Percentiles rank a stretch among this genome's conserved stretches.
These are phyloP conservation scores for Aspergillus jensenii DNA, from an alignment of 2,329 filamentous ascomycete genomes.

Conservation along the genomic window DNA sequence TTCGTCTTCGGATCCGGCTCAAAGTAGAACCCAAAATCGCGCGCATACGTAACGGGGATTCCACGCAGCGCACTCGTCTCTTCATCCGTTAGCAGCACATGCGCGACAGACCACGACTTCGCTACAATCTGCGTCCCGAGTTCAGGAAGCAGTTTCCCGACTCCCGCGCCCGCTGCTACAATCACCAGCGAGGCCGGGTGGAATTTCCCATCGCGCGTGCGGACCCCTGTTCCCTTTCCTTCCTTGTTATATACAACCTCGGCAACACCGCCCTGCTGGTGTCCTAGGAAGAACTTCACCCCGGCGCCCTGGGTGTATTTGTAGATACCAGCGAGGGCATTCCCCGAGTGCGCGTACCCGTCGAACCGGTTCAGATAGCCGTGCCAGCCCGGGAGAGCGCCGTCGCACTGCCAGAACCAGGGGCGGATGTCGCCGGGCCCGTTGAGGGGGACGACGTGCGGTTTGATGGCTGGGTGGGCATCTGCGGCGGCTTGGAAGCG, in stretches of 20 bases:
- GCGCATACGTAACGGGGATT: conserved; percentile 61
- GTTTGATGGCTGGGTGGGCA: conserved; percentile 35
- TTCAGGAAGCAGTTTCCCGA: conserved; percentile 49
- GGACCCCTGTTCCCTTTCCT: conserved; percentile 32
- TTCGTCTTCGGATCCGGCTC: conserved; percentile 61
- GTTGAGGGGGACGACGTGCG: conserved; percentile 41
- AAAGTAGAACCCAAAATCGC: conserved; percentile 66
- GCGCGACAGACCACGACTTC: conserved; percentile 60
- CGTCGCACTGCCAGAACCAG: conserved; percentile 50
- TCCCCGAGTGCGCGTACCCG: conserved; percentile 58
- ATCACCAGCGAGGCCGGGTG: conserved; percentile 47
- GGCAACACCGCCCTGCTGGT: conserved; percentile 37
- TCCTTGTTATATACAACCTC: conserved; percentile 39
- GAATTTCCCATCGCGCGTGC: conserved; percentile 39
- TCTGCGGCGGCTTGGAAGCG: conserved; percentile 42
- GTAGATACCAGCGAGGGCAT: conserved; percentile 52
- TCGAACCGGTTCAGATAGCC: conserved; percentile 61
- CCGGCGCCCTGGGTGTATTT: conserved; percentile 41
- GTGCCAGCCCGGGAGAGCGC: conserved; percentile 53
- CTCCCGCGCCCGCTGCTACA: conserved; percentile 54
- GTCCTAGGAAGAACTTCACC: conserved; percentile 47
- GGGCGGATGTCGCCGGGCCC: conserved; percentile 42
- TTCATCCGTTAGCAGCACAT: conserved; percentile 56
- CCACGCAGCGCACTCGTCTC: conserved; percentile 56
- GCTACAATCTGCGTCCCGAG: conserved; percentile 54